A percentile compares a stretch with the other conserved stretches of the same genome.
These are phyloP conservation scores for Solanum ossicruentum DNA, from an alignment of 257 asterid genomes.

Conservation along the genomic window DNA sequence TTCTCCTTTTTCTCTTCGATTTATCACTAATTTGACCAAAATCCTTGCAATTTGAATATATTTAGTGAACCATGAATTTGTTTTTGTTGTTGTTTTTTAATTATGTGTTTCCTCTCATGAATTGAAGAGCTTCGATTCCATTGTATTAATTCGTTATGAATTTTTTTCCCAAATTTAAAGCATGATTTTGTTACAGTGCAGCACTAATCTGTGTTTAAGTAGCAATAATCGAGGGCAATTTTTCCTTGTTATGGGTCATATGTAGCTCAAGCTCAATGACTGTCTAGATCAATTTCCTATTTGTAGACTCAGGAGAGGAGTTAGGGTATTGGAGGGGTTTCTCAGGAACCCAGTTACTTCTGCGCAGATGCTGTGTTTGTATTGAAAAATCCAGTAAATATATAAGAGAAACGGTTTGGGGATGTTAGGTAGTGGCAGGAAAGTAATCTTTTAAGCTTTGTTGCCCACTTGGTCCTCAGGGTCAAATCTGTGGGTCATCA, in stretches of 20 bases:
- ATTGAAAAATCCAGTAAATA: neutral
- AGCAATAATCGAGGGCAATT: neutral
- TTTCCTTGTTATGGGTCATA: neutral
- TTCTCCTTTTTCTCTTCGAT: neutral
- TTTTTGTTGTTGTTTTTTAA: neutral
- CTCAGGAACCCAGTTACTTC: too few relatives aligned
- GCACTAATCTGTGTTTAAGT: neutral
- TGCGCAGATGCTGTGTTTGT: neutral
- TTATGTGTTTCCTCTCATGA: neutral
- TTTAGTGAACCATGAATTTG: neutral
- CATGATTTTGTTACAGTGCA: neutral
- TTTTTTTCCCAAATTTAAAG: neutral
- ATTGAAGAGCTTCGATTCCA: neutral
- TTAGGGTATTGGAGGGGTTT: neutral
- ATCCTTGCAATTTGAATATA: neutral
- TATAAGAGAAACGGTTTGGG: neutral
- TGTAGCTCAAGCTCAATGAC: neutral
- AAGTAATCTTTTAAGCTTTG: neutral
- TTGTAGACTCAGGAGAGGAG: neutral
- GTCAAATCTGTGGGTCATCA: neutral
- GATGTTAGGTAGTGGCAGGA: neutral
- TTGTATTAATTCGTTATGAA: neutral
- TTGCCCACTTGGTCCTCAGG: neutral
- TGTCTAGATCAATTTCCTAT: neutral
- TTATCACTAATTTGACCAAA: neutral